phyloP scores from a whole-genome alignment of 768 basidiomycete genomes.

The Boletus edulis region DNA sequence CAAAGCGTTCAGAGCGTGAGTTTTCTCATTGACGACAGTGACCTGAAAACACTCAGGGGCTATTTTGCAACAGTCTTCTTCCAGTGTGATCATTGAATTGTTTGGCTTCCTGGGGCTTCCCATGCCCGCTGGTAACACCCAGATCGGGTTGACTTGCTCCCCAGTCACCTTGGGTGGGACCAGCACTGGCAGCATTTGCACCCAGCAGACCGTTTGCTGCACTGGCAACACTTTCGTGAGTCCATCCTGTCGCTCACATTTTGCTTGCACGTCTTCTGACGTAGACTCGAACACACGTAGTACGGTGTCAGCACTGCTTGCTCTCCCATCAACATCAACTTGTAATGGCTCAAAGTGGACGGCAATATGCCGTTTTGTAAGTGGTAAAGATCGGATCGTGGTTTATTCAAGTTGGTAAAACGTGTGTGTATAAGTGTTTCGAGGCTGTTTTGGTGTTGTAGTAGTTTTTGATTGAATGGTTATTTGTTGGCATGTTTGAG shows the following conservation, averaged over 20 bases:
- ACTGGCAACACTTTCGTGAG: neutral
- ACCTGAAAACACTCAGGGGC: neutral
- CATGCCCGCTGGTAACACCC: neutral
- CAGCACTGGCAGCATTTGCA: neutral
- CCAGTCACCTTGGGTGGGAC: neutral
- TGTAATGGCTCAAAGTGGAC: too few species aligned
- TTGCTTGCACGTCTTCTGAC: neutral
- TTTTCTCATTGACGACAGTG: neutral
- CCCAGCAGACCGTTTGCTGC: constrained; percentile 2
- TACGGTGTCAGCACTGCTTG: neutral
- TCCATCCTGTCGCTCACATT: neutral
- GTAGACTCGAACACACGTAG: neutral
- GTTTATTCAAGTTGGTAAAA: too few species aligned
- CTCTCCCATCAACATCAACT: too few species aligned
- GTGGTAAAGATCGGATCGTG: neutral
- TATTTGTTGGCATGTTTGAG: too few species aligned
- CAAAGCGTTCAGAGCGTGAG: neutral
- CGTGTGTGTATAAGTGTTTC: too few species aligned
- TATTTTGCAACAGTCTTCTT: neutral
- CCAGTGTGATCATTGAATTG: neutral
- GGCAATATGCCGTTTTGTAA: neutral
- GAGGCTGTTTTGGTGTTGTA: too few species aligned
- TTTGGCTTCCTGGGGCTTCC: neutral
- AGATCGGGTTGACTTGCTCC: constrained; percentile 1
- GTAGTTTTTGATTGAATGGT: too few species aligned